Evolutionary conservation across 106 monocot species (phyloP).

Genomic region (Dioscorea dumetorum): DNA sequence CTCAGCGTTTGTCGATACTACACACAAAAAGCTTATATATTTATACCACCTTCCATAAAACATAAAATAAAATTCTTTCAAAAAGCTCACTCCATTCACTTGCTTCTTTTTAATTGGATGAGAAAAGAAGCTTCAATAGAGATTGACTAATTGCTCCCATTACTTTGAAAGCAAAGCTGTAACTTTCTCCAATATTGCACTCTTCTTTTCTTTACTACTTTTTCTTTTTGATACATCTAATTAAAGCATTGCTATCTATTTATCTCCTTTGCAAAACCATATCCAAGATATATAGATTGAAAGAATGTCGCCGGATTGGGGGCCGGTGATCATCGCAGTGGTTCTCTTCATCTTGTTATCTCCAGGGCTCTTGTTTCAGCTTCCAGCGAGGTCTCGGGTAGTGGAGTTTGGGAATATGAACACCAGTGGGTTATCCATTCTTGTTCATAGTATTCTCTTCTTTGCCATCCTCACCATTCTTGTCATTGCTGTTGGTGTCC

Average conservation of each 20-base stretch:
- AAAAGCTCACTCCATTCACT: neutral
- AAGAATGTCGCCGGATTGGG: slow-evolving; percentile 27
- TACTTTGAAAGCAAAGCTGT: neutral
- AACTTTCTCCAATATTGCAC: neutral
- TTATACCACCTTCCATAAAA: neutral
- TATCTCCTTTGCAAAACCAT: neutral
- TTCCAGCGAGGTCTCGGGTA: slow-evolving; percentile 20
- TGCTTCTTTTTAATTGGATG: too few species aligned
- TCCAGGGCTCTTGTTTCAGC: slow-evolving; percentile 33
- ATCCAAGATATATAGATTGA: neutral
- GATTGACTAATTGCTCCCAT: neutral
- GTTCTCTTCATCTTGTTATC: slow-evolving; percentile 34
- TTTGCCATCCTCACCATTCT: slow-evolving; percentile 27
- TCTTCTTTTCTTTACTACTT: neutral
- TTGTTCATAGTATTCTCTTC: slow-evolving; percentile 29
- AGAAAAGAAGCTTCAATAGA: neutral
- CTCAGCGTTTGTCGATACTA: neutral
- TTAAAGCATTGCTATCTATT: neutral
- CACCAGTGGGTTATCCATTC: slow-evolving; percentile 33
- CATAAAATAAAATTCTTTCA: neutral
- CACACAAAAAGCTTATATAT: neutral
- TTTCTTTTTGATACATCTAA: too few species aligned
- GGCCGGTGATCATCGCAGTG: slow-evolving; percentile 30
- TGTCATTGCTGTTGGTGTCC: slow-evolving; percentile 30
- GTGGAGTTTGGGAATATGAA: slow-evolving; percentile 40